phyloP scores from a whole-genome alignment of 192 early-diverging fungal genomes.

The Geranomyces variabilis region DNA sequence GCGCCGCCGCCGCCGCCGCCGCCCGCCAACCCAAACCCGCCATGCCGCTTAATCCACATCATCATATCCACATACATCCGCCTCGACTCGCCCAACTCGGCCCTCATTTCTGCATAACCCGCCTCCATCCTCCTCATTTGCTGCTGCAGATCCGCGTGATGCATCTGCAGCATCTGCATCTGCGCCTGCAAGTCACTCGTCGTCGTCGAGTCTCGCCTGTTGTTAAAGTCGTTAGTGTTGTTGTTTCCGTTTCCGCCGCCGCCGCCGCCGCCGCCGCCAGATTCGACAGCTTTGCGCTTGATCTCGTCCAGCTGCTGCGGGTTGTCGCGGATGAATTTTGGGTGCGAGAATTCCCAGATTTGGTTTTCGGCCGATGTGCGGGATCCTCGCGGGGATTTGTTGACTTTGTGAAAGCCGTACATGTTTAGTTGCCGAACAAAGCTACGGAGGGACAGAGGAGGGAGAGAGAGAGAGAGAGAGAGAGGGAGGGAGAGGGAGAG shows the following conservation, averaged over 20 bases:
- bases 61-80: too few relatives aligned
- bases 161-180: slow-evolving; percentile 75
- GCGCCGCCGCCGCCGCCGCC: too few relatives aligned
- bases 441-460: too few relatives aligned
- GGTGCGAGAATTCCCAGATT: slow-evolving; percentile 90
- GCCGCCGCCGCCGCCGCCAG: slow-evolving; percentile 72
- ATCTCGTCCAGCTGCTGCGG: slow-evolving; percentile 92
- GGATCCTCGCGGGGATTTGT: slow-evolving; percentile 84
- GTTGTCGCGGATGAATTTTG: slow-evolving; percentile 83
- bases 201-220: too few relatives aligned
- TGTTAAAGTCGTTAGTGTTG: too few relatives aligned
- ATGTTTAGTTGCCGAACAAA: slow-evolving; percentile 75
- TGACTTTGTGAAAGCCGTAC: slow-evolving; percentile 84
- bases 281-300: slow-evolving; percentile 88
- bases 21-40: too few relatives aligned
- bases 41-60: too few relatives aligned
- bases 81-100: too few relatives aligned
- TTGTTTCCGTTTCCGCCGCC: too few relatives aligned
- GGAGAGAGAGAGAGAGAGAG: too few relatives aligned
- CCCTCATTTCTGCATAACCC: slow-evolving; percentile 71
- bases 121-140: slow-evolving; percentile 75
- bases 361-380: slow-evolving; percentile 74
- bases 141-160: slow-evolving; percentile 74
- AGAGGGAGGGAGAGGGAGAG: too few relatives aligned
- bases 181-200: slow-evolving; percentile 76